These are phyloP conservation scores for Neurospora sp. DNA, from an alignment of 495 filamentous ascomycete species.

Conservation along the genomic window DNA sequence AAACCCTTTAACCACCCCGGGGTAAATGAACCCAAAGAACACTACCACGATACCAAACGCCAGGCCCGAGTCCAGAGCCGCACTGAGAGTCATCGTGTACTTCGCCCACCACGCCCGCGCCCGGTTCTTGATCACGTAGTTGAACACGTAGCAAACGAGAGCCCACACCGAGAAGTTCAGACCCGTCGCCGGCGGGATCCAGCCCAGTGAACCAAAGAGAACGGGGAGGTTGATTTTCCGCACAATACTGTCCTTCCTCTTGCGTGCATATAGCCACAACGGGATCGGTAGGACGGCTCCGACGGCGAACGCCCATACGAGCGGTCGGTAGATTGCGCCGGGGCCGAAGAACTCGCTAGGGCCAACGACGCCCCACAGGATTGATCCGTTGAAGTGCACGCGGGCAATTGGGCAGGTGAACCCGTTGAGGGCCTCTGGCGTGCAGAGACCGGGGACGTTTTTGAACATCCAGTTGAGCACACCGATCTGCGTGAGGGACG, in stretches of 20 bases:
- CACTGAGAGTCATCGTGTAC: constrained; percentile 79
- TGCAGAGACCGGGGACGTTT: constrained; percentile 69
- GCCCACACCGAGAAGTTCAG: constrained; percentile 79
- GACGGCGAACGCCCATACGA: constrained; percentile 70
- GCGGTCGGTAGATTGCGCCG: constrained; percentile 54
- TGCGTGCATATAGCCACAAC: constrained; percentile 53
- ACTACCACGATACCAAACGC: constrained; percentile 71
- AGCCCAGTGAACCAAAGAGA: constrained; percentile 60
- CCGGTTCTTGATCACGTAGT: constrained; percentile 58
- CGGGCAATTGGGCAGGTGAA: constrained; percentile 82
- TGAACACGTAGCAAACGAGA: constrained; percentile 73
- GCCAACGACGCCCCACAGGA: constrained; percentile 83
- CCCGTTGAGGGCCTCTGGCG: constrained; percentile 64
- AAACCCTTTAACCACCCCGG: constrained; percentile 53
- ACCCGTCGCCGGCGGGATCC: constrained; percentile 80
- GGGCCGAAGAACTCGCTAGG: constrained; percentile 68
- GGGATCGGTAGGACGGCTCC: constrained; percentile 60
- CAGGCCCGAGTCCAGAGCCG: constrained; percentile 71
- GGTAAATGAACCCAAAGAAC: constrained; percentile 74
- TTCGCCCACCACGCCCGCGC: constrained; percentile 72
- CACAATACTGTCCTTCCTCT: constrained; percentile 38
- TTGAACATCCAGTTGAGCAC: constrained; percentile 86
- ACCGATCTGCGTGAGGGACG: constrained; percentile 67
- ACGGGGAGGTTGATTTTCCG: constrained; percentile 63
- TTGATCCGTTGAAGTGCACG: constrained; percentile 82